These are phyloP conservation scores for Acanthamoeba triangularis DNA, from an alignment of 208 protist species.

Conservation along the genomic window DNA sequence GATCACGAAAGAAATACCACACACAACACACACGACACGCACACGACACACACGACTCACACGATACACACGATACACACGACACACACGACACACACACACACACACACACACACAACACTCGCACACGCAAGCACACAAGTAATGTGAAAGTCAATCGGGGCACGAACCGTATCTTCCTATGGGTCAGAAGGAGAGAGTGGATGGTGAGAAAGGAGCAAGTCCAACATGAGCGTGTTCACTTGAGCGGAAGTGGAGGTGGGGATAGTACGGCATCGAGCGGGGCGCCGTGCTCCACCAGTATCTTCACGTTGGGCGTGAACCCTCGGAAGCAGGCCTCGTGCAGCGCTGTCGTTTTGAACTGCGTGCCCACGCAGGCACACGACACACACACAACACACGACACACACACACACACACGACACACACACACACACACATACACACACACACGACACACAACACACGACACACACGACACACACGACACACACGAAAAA, in stretches of 20 bases:
- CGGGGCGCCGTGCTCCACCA: constrained; percentile 37
- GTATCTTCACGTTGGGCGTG: constrained; percentile 2
- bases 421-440: too few relatives aligned
- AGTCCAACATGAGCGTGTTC: too few relatives aligned
- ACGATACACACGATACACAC: too few relatives aligned
- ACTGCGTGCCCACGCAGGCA: background rate
- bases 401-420: background rate
- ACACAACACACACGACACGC: background rate
- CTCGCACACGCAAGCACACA: background rate
- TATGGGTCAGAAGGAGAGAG: background rate
- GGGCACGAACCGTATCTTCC: constrained; percentile 17
- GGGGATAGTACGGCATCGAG: constrained; percentile 2
- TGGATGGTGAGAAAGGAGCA: background rate
- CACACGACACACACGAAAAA: background rate
- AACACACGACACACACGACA: background rate
- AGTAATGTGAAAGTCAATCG: background rate
- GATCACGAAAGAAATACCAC: background rate
- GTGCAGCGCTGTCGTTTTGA: constrained; percentile 38
- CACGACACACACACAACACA: too few relatives aligned
- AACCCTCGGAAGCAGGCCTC: constrained; percentile 48
- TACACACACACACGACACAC: background rate
- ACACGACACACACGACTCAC: constrained; percentile 6
- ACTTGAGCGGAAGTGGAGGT: too few relatives aligned
- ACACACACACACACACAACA: background rate
- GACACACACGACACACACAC: background rate